Evolutionary conservation across 805 yeast genomes (phyloP), one percentile per base, ranked within the genome.

Genomic region (Saccharomycopsis javanensis): DNA sequence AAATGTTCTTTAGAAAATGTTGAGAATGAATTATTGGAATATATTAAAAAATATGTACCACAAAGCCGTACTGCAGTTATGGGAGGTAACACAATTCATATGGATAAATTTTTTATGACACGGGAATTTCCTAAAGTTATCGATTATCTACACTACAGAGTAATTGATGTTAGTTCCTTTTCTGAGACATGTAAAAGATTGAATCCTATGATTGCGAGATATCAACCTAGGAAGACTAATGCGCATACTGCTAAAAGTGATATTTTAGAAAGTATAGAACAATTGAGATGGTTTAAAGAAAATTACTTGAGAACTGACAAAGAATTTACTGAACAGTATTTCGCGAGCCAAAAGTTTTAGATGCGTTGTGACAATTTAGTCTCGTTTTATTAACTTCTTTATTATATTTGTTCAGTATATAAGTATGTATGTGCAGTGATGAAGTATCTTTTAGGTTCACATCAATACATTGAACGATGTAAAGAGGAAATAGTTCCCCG

Each of bases 81-180:
- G 56, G 96, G 96, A 0, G 99, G 99, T 1, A 94, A 92, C 64
- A 79, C 96, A 0, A 83, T 94, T 18, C 97, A 94, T 69, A 84
- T 88, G 83, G 99, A 94, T 68, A 79, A 89, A 58, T 76, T 86
- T 54, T 94, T 92, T 70, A 78, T 94, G 85, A 72, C 81, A 67
- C 76, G 80, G 55, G 96, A 92, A 65, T 83, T 94, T 73, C 98
- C 98, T 0, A 69, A 76, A 52, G 83, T 88, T 6, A 68, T 79
- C n/a, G 79, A 79, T 45, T 75, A 75, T 16, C 64, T 82, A 50
- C 82, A 79, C 67, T 94, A 94, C 68, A 78, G 99, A 56, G 76
- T 91, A 42, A 79, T 94, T 45, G 99, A 94, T 66, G 99, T 94
- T 15, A 84, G 95, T n/a, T 75, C 90, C 1, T 72, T 94, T 51